Evolutionary conservation across 164 flowering plant species (phyloP), one percentile per base, ranked within the genome.

Genomic region (Amborella trichopoda): DNA sequence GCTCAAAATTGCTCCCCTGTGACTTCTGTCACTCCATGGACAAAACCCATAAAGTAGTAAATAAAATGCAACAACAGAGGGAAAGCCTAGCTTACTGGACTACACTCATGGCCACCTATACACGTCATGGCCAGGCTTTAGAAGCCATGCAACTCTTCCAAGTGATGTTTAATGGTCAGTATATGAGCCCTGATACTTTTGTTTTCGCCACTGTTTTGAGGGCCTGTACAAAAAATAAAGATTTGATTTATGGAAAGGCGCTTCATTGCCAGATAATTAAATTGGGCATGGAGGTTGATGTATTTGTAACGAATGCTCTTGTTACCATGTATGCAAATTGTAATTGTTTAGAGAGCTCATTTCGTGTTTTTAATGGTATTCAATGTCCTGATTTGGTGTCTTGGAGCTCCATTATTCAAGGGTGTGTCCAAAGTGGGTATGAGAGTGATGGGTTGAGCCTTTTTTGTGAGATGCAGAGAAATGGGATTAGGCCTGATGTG

Each of bases 311-410:
- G 60, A 68, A 64, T 55, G 69, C 63, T 6, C 40, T 68, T 25
- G 42, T 64, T 14, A 52, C 34, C 49, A 60, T 64, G 69, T 64
- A 68, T 30, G 55, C 61, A 1, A 64, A 58, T 14, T 68, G 66
- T 51, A 59, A 61, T 1, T 54, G 33, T 38, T 14, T 68, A 23
- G 20, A 10, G 26, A 63, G 58, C 45, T 49, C 68, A 14, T 44
- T 25, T 2, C 28, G 34, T 49, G 66, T 54, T 53, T 68, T 68
- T 26, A 32, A 46, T 19, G 53, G 49, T 2, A 64, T 64, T 28
- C 37, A 20, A 24, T 39, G 20, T 28, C 66, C 64, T 18, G 55
- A 61, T 61, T 45, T 64, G 53, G 64, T 68, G 26, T 49, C 60
- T 20, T 64, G 63, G 60, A 61, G 66, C 41, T 57, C 63, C 18